These are phyloP conservation scores for Mariannaea sp. DNA, from an alignment of 2,329 filamentous ascomycete species.

Conservation along the genomic window DNA sequence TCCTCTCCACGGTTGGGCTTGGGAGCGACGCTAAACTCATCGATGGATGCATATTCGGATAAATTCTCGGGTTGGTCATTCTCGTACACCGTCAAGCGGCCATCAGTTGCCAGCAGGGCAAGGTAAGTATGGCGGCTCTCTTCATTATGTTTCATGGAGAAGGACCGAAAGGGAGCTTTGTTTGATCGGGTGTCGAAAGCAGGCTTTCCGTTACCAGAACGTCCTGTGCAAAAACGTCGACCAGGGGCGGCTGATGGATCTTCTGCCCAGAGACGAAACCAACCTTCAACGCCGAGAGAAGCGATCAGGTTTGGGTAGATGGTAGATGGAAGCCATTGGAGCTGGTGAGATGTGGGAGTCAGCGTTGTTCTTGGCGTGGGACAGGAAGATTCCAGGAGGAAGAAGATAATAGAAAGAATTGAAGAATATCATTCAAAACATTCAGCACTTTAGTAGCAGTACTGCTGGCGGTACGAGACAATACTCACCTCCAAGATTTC, in stretches of 20 bases:
- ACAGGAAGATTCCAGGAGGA: conserved; percentile 21
- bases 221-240: conserved; percentile 75
- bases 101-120: conserved; percentile 82
- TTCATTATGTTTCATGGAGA: conserved; percentile 83
- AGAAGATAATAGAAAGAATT: background rate
- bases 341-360: conserved; percentile 55
- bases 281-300: conserved; percentile 86
- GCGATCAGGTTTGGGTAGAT: conserved; percentile 85
- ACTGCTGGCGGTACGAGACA: conserved; percentile 26
- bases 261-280: conserved; percentile 91
- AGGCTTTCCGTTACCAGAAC: conserved; percentile 52
- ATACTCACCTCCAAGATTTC: conserved; percentile 81
- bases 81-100: conserved; percentile 78
- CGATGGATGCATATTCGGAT: conserved; percentile 74
- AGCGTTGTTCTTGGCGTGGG: conserved; percentile 17
- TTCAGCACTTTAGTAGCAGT: background rate
- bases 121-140: conserved; percentile 82
- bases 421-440: background rate
- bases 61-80: conserved; percentile 84
- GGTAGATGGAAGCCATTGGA: conserved; percentile 92
- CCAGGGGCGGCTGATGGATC: conserved; percentile 81
- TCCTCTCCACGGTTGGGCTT: conserved; percentile 81
- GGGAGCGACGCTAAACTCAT: conserved; percentile 75
- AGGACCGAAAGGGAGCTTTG: conserved; percentile 72
- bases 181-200: conserved; percentile 62